phyloP scores from a whole-genome alignment of 1,284 basidiomycete species.

The Cutaneotrichosporon sp. region DNA sequence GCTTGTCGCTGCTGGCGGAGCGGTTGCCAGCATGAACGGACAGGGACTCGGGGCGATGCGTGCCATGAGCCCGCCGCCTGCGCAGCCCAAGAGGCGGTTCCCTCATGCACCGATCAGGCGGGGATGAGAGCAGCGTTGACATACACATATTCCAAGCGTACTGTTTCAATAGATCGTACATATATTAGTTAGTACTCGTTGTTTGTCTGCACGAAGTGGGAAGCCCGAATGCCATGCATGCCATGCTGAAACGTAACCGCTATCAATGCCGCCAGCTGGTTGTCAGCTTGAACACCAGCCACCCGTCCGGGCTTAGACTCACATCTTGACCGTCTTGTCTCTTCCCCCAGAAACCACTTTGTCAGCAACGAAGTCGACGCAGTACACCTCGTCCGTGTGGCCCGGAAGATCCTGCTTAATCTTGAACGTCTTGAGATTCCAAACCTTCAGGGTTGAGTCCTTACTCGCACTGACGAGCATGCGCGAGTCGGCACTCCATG shows the following conservation, averaged over 20 bases:
- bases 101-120: no score
- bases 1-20: conserved; percentile 30
- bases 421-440: conserved; percentile 92
- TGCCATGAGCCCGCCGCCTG: conserved; percentile 31
- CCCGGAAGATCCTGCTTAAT: conserved; percentile 89
- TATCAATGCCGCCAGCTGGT: conserved; percentile 13
- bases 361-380: conserved; percentile 96
- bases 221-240: no score
- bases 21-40: conserved; percentile 46
- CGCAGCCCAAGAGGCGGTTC: conserved; percentile 1
- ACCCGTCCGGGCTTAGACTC: conserved; percentile 26
- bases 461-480: conserved; percentile 91
- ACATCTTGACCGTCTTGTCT: conserved; percentile 59
- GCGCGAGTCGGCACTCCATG: conserved; percentile 92
- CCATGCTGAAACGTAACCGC: neutral
- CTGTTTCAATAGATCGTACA: no score
- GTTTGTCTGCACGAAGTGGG: no score
- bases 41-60: conserved; percentile 27
- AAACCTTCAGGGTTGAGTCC: conserved; percentile 94
- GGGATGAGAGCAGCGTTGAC: no score
- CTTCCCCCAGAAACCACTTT: conserved; percentile 91
- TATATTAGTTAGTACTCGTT: no score
- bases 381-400: conserved; percentile 97
- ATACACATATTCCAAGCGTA: no score
- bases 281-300: neutral